A percentile compares a stretch with the other conserved stretches of the same genome.
Evolutionary conservation across 495 filamentous ascomycete species (phyloP).

Genomic region (Sordaria brevicollis): DNA sequence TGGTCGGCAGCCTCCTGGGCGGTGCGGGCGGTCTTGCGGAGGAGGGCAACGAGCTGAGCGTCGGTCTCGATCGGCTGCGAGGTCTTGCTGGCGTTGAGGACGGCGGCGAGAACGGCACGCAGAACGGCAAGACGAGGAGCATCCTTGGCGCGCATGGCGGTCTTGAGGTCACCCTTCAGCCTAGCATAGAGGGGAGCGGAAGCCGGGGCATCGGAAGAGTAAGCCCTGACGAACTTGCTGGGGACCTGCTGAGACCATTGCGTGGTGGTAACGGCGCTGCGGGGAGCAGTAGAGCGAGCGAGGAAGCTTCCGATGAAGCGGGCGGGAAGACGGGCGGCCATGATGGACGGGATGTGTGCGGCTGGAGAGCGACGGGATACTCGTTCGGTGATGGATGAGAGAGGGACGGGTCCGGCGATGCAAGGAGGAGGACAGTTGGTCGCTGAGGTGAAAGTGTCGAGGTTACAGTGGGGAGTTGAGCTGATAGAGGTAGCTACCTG

Average conservation of each 20-base stretch:
- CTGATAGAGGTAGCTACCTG: neutral
- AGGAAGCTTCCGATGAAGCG: slow-evolving; percentile 11
- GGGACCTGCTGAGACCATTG: neutral
- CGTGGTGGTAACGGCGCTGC: neutral
- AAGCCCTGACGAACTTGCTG: slow-evolving; percentile 12
- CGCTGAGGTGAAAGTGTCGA: neutral
- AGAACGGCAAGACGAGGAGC: slow-evolving; percentile 42
- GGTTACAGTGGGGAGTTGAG: neutral
- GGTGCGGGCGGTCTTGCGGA: slow-evolving; percentile 33
- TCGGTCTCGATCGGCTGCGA: slow-evolving; percentile 43
- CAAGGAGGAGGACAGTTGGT: neutral
- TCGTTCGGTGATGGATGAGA: neutral
- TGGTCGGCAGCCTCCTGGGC: slow-evolving; percentile 34
- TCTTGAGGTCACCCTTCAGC: slow-evolving; percentile 47
- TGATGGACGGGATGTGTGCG: neutral
- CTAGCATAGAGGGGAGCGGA: slow-evolving; percentile 33
- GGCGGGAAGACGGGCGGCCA: slow-evolving; percentile 8
- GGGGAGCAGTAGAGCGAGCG: slow-evolving; percentile 6
- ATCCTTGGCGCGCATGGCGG: slow-evolving; percentile 50
- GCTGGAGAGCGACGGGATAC: neutral
- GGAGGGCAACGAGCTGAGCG: slow-evolving; percentile 42
- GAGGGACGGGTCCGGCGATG: neutral
- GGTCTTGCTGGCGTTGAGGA: slow-evolving; percentile 49
- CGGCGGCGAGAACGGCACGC: slow-evolving; percentile 41
- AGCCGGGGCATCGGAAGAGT: slow-evolving; percentile 27